Evolutionary conservation across 1,139 yeast genomes (phyloP).

Genomic region (Candida pseudoviswanathii): DNA sequence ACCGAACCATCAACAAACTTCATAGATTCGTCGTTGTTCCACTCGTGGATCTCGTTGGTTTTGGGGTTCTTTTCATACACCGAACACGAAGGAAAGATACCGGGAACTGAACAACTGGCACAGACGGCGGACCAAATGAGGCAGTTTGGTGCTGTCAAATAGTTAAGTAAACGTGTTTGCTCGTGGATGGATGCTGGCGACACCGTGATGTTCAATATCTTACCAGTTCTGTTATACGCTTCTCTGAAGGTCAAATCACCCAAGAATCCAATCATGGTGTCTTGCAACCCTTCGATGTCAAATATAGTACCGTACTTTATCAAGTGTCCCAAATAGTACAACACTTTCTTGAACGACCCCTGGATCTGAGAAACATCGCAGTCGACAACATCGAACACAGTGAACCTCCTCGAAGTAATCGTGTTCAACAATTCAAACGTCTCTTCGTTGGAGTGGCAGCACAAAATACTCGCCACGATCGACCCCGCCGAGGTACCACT

Average conservation of each 20-base stretch:
- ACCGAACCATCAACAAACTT: constrained; percentile 96
- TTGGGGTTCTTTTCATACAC: constrained; percentile 79
- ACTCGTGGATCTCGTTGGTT: constrained; percentile 68
- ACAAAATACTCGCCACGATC: constrained; percentile 84
- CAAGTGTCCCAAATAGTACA: constrained; percentile 50
- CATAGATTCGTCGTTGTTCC: constrained; percentile 79
- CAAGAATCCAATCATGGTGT: constrained; percentile 75
- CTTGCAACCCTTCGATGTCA: constrained; percentile 70
- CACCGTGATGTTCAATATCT: constrained; percentile 57
- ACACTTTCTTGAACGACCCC: constrained; percentile 41
- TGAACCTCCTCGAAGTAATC: constrained; percentile 60
- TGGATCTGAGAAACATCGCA: constrained; percentile 35
- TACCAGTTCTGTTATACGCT: constrained; percentile 61
- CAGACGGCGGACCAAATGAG: constrained; percentile 86
- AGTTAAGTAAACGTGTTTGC: constrained; percentile 47
- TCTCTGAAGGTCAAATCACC: constrained; percentile 82
- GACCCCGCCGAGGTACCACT: constrained; percentile 98
- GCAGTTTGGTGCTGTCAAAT: constrained; percentile 53
- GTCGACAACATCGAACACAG: constrained; percentile 57
- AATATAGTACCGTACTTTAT: constrained; percentile 86
- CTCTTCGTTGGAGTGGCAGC: constrained; percentile 80
- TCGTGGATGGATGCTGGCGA: constrained; percentile 68
- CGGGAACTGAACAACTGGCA: constrained; percentile 94
- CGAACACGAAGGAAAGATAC: constrained; percentile 83
- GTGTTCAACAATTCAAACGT: constrained; percentile 55